A percentile compares a stretch with the other conserved stretches of the same genome.
Evolutionary conservation across 2,329 filamentous ascomycete species (phyloP).

Genomic region (Hymenoscyphus fraxineus): DNA sequence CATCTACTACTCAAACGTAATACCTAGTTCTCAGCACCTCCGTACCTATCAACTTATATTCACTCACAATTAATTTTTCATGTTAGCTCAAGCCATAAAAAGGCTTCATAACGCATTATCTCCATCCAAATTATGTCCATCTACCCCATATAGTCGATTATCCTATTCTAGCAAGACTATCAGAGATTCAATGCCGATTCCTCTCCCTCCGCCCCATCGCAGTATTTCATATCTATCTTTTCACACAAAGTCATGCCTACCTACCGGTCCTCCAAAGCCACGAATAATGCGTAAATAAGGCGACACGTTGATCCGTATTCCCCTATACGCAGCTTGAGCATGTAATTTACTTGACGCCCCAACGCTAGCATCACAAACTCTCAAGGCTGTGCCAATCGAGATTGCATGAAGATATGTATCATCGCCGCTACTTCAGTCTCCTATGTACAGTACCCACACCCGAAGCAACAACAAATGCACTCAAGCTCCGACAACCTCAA

Average conservation of each 20-base stretch:
- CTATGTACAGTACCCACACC: too few species aligned
- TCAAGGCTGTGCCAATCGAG: slow-evolving; percentile 34
- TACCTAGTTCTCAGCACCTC: too few species aligned
- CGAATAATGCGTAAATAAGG: slow-evolving; percentile 11
- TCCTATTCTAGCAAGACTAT: not conserved
- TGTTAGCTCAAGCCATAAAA: too few species aligned
- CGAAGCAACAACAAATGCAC: slow-evolving; percentile 31
- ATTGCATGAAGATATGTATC: slow-evolving; percentile 36
- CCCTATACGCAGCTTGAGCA: slow-evolving; percentile 30
- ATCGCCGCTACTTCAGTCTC: slow-evolving; percentile 33
- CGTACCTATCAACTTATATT: too few species aligned
- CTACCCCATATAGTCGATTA: too few species aligned
- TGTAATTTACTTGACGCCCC: slow-evolving; percentile 32
- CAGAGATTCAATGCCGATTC: not conserved
- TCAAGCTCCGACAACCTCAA: not conserved
- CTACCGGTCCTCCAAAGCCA: slow-evolving; percentile 17
- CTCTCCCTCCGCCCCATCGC: slow-evolving; percentile 17
- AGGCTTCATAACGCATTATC: too few species aligned
- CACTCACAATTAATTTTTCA: too few species aligned
- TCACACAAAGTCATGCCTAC: slow-evolving; percentile 17
- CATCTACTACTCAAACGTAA: too few species aligned
- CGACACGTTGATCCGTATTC: slow-evolving; percentile 9
- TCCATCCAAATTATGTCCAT: too few species aligned
- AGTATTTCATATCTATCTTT: slow-evolving; percentile 20
- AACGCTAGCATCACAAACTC: slow-evolving; percentile 33